A percentile compares a stretch with the other conserved stretches of the same genome.
Conservation (phyloP, 352 stramenopile genomes). For the Blastocystis sp. region DNA sequence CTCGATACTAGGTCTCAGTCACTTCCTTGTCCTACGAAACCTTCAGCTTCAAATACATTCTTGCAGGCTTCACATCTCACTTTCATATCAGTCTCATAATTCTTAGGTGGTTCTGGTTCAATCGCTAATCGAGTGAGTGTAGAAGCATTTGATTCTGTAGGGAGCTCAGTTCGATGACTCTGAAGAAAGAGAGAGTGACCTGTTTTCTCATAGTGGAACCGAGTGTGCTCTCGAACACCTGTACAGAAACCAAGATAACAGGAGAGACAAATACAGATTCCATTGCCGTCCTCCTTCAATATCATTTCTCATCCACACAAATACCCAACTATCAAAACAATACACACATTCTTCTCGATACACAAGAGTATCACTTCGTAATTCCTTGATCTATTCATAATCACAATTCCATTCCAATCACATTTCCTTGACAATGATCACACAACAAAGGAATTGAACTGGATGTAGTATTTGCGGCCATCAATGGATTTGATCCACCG, state of each 20-base stretch:
- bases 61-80: neutral
- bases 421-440: neutral
- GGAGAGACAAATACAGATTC: constrained; percentile 30
- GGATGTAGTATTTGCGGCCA: neutral
- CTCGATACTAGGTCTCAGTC: neutral
- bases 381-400: neutral
- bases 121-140: constrained; percentile 9
- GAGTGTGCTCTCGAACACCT: neutral
- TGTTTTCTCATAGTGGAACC: constrained; percentile 36
- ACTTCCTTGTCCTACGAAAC: neutral
- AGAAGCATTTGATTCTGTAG: neutral
- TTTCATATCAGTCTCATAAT: neutral
- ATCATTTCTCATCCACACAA: neutral
- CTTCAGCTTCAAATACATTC: neutral
- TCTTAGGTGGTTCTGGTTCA: neutral
- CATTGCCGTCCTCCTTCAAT: neutral
- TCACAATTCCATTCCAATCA: neutral
- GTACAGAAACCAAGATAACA: constrained; percentile 53
- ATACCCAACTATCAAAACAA: constrained; percentile 34
- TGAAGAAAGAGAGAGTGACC: constrained; percentile 47
- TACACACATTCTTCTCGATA: constrained; percentile 51
- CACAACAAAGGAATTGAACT: neutral
- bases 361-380: neutral
- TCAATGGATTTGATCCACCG: neutral
- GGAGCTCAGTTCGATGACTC: neutral